phyloP scores from a whole-genome alignment of 2,329 filamentous ascomycete species.

The Colletotrichum sp. region DNA sequence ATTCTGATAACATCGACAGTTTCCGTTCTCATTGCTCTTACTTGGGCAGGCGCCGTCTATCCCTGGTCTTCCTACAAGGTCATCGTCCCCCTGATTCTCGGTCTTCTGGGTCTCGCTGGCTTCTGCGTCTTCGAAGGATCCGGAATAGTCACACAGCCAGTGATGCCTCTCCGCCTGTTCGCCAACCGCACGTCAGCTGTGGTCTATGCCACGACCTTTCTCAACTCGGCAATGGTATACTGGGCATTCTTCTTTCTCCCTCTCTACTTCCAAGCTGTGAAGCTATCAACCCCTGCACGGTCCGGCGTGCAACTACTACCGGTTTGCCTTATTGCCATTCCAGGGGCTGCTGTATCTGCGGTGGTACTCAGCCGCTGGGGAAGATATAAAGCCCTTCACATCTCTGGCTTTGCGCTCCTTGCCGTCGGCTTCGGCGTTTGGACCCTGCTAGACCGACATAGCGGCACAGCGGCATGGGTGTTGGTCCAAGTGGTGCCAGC shows the following conservation, averaged over 20 bases:
- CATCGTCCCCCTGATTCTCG: conserved; percentile 48
- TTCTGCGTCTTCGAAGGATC: conserved; percentile 71
- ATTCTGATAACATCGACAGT: conserved; percentile 44
- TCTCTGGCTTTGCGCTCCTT: conserved; percentile 40
- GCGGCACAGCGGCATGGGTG: conserved; percentile 40
- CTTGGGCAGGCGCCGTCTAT: conserved; percentile 45
- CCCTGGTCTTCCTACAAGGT: conserved; percentile 45
- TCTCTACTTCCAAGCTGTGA: conserved; percentile 50
- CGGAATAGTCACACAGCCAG: conserved; percentile 67
- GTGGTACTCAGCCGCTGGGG: conserved; percentile 36
- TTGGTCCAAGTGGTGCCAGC: conserved; percentile 43
- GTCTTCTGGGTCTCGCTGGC: conserved; percentile 21
- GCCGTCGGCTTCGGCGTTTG: conserved; percentile 47
- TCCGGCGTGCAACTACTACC: conserved; percentile 39
- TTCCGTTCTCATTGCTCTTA: conserved; percentile 47
- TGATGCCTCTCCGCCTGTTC: conserved; percentile 68
- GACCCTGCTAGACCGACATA: conserved; percentile 37
- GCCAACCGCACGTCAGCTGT: conserved; percentile 24
- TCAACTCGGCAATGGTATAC: conserved; percentile 17
- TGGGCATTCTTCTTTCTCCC: conserved; percentile 47
- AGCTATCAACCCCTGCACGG: conserved; percentile 31
- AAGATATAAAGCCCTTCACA: conserved; percentile 37
- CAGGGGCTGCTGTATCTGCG: conserved; percentile 29
- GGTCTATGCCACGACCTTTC: conserved; percentile 24
- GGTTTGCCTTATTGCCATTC: conserved; percentile 31